phyloP scores from a whole-genome alignment of 257 asterid species.

The Solanum ossicruentum region DNA sequence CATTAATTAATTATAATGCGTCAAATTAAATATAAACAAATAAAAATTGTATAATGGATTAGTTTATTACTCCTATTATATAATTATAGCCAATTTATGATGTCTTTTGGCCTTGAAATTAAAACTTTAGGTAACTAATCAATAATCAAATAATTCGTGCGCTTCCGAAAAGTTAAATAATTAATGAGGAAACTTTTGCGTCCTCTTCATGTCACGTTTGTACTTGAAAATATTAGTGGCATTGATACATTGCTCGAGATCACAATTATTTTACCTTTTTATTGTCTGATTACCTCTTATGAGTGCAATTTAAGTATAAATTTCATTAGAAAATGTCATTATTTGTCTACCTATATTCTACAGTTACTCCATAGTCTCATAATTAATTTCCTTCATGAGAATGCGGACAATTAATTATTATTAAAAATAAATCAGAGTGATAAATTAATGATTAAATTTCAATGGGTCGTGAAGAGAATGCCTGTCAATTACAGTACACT shows the following conservation, averaged over 20 bases:
- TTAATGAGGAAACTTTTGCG: neutral
- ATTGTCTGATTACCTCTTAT: neutral
- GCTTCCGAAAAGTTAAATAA: neutral
- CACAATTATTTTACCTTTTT: constrained; percentile 1
- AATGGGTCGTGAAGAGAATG: neutral
- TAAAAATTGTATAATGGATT: no score
- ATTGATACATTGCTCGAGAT: constrained; percentile 15
- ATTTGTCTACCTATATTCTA: neutral
- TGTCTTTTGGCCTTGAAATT: constrained; percentile 15
- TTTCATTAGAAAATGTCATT: neutral
- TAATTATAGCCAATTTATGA: neutral
- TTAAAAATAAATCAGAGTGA: neutral
- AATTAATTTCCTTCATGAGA: neutral
- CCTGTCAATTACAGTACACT: neutral
- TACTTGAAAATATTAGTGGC: neutral
- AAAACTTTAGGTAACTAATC: constrained; percentile 20
- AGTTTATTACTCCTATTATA: no score
- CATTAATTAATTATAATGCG: no score
- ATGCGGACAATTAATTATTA: neutral
- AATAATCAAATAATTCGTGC: constrained; percentile 20
- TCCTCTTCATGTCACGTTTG: neutral
- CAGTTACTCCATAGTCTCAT: neutral
- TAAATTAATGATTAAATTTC: neutral
- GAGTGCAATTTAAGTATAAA: neutral
- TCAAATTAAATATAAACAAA: no score